Evolutionary conservation across 192 early-diverging fungal species (phyloP), one percentile per base, ranked within the genome.

Genomic region (Backusella australiensis): DNA sequence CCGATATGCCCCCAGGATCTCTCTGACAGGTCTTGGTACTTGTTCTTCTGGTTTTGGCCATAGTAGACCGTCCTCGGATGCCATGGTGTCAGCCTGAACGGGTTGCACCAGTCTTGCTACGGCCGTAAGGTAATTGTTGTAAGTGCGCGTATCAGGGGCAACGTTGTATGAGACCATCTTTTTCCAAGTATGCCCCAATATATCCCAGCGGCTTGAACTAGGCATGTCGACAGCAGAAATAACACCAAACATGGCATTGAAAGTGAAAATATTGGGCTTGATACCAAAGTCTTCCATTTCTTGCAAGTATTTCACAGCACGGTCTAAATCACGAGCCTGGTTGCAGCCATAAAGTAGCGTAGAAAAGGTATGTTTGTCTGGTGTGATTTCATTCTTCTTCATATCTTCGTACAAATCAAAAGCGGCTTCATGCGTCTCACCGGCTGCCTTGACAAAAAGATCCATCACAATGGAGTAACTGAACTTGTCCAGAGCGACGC

Each of bases 381-480:
- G 74, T 15, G 35, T 46, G 36, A 82, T 42, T 7, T 65, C 78
- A 4, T 49, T 34, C 0, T 67, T 4, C 29, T 77, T 84, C 82
- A 86, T 86, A 34, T 77, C 76, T n/a, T 79, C 34, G 66, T 75
- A 82, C 29, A 78, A 38, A 15, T 80, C 72, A 36, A 82, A 67
- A 7, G 70, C 78, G 29, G 41, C 32, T 38, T 67, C 36, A 4
- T 70, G 66, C 4, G 76, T 56, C 26, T 75, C 65, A 3, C 68
- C 56, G 7, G 34, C 1, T 65, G 79, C 75, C 34, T 80, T 81
- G n/a, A 80, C 53, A 11, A 84, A 34, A 17, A 71, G 71, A 35
- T 82, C 75, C 26, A 83, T 84, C 9, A 84, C 6, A 36, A 86
- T 81, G 12, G 72, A 65, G 71, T 86, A 84, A 8, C 77, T 86